Evolutionary conservation across 495 filamentous ascomycete species (phyloP).

Genomic region (Penicillium turbatum): DNA sequence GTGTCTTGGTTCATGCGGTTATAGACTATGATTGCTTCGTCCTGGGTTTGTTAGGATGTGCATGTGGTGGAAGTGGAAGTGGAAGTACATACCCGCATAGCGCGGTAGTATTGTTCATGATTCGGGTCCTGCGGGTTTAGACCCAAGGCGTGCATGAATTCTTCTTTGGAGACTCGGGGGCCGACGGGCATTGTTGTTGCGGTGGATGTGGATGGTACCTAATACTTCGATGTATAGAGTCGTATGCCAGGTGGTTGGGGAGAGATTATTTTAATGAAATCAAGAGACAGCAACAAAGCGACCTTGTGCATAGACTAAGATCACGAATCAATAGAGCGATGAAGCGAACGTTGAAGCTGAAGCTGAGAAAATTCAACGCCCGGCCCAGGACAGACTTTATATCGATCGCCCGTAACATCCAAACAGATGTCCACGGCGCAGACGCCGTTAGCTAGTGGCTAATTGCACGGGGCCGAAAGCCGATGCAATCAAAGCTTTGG

Average conservation of each 20-base stretch:
- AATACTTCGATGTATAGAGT: neutral
- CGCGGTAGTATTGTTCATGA: slow-evolving; percentile 42
- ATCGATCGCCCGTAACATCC: neutral
- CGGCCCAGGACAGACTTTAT: slow-evolving; percentile 6
- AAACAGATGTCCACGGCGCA: slow-evolving; percentile 6
- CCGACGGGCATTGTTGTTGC: slow-evolving; percentile 35
- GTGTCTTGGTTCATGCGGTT: slow-evolving; percentile 39
- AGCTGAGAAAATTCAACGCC: too few species aligned
- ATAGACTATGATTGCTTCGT: slow-evolving; percentile 46
- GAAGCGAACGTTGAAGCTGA: neutral
- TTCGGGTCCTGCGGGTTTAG: slow-evolving; percentile 38
- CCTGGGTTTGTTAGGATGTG: too few species aligned
- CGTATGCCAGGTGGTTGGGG: too few species aligned
- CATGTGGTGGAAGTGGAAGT: too few species aligned
- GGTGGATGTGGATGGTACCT: too few species aligned
- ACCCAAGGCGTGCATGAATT: slow-evolving; percentile 42
- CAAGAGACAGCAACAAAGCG: too few species aligned
- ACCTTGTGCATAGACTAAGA: too few species aligned
- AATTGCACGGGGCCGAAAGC: slow-evolving; percentile 6
- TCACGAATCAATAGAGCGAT: too few species aligned
- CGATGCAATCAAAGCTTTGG: slow-evolving; percentile 19
- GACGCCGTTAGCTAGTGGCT: slow-evolving; percentile 6
- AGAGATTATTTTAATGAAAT: too few species aligned
- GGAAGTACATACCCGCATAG: slow-evolving; percentile 41
- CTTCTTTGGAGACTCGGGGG: slow-evolving; percentile 45